These are phyloP conservation scores for Lumnitzera racemosa DNA, from an alignment of 345 rosid genomes.

Conservation along the genomic window DNA sequence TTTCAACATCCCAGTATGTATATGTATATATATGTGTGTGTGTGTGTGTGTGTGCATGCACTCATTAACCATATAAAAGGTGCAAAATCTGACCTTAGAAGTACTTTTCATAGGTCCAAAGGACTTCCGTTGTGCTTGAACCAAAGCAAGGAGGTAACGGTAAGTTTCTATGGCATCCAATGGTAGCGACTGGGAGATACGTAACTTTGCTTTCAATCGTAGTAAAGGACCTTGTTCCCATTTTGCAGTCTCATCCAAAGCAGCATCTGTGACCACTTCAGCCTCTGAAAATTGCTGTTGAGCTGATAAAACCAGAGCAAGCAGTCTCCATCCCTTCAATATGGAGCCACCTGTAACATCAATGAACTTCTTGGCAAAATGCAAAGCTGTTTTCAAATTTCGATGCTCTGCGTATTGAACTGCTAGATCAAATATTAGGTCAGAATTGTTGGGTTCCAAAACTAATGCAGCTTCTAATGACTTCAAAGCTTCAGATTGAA, in stretches of 20 bases:
- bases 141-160: slow-evolving; percentile 79
- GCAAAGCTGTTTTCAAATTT: slow-evolving; percentile 59
- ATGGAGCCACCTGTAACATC: slow-evolving; percentile 81
- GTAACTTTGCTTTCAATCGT: slow-evolving; percentile 76
- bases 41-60: too few relatives aligned
- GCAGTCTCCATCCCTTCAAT: slow-evolving; percentile 86
- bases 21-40: too few relatives aligned
- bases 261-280: slow-evolving; percentile 82
- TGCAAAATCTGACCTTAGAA: slow-evolving; percentile 44
- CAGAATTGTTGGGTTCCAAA: slow-evolving; percentile 61
- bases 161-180: slow-evolving; percentile 80
- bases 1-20: too few relatives aligned
- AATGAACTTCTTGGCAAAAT: slow-evolving; percentile 61
- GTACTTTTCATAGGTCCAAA: slow-evolving; percentile 51
- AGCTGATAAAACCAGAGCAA: slow-evolving; percentile 75
- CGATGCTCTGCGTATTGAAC: slow-evolving; percentile 82
- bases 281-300: slow-evolving; percentile 84
- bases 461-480: slow-evolving; percentile 60
- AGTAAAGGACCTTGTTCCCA: slow-evolving; percentile 89
- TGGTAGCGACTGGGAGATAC: slow-evolving; percentile 58
- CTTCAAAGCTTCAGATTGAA: slow-evolving; percentile 76
- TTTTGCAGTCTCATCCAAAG: slow-evolving; percentile 82
- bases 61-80: neutral
- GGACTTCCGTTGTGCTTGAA: slow-evolving; percentile 86
- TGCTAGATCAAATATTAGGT: slow-evolving; percentile 73